These are phyloP conservation scores for Plantago coronopus DNA, from an alignment of 305 asterid species.

Conservation along the genomic window DNA sequence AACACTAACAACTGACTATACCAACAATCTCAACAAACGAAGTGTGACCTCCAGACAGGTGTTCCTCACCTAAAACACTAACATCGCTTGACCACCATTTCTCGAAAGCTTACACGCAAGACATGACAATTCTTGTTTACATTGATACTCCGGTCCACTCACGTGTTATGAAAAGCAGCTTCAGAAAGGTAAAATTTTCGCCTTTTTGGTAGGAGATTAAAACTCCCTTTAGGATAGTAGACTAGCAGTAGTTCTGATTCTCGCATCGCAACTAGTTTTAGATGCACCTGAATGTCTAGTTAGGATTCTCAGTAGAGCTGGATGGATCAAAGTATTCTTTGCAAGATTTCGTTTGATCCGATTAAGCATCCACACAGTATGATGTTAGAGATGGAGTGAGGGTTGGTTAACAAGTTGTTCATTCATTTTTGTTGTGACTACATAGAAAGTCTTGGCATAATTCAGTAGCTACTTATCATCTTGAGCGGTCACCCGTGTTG, in stretches of 20 bases:
- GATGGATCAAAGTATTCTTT: not conserved
- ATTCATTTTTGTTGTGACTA: no score
- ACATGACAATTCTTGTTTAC: not conserved
- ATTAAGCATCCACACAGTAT: not conserved
- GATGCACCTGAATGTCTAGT: not conserved
- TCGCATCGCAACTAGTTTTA: not conserved
- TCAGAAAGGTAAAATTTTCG: not conserved
- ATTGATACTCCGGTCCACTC: no score
- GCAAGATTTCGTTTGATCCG: not conserved
- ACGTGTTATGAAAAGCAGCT: not conserved
- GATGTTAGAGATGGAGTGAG: not conserved
- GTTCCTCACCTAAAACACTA: no score
- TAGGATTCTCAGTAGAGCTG: not conserved
- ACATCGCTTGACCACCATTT: not conserved
- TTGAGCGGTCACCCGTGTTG: no score
- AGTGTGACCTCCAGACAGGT: no score
- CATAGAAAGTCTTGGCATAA: no score
- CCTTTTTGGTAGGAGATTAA: not conserved
- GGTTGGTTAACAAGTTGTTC: not conserved
- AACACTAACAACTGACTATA: not conserved
- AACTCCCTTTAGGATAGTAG: not conserved
- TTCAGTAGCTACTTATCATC: no score
- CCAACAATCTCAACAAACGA: slow-evolving; percentile 24
- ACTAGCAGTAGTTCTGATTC: not conserved
- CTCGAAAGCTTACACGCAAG: not conserved